Percentiles rank a stretch among this genome's conserved stretches.
Conservation (phyloP, 257 asterid species). For the Schizonepeta tenuifolia region DNA sequence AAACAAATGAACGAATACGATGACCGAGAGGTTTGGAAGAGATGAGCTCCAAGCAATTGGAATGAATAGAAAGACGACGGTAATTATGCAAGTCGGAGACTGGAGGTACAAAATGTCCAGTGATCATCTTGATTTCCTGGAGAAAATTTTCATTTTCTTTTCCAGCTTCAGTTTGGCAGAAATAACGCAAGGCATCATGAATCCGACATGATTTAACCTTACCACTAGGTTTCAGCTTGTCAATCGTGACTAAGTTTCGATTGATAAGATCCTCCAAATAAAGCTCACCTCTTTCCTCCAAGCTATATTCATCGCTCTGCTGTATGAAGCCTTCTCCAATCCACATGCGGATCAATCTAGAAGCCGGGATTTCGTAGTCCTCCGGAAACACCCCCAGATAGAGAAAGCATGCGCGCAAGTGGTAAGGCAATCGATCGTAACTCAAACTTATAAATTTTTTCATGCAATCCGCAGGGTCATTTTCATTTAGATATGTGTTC, state of each 20-base stretch:
- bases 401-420: background rate
- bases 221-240: background rate
- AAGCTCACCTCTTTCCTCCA: background rate
- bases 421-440: background rate
- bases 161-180: background rate
- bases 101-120: background rate
- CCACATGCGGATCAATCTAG: background rate
- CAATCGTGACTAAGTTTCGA: background rate
- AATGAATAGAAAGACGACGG: background rate
- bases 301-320: background rate
- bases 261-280: constrained; percentile 4
- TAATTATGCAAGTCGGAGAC: background rate
- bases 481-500: background rate
- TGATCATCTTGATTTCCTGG: background rate
- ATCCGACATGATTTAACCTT: background rate
- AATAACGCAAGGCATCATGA: constrained; percentile 2
- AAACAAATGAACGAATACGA: background rate
- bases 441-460: background rate
- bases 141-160: background rate
- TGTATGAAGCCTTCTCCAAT: constrained; percentile 1
- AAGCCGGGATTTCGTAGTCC: background rate
- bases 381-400: background rate
- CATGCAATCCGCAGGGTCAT: background rate
- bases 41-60: background rate
- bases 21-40: background rate